Evolutionary conservation across 2,329 filamentous ascomycete species (phyloP).

Genomic region (Didymosphaeria variabile): DNA sequence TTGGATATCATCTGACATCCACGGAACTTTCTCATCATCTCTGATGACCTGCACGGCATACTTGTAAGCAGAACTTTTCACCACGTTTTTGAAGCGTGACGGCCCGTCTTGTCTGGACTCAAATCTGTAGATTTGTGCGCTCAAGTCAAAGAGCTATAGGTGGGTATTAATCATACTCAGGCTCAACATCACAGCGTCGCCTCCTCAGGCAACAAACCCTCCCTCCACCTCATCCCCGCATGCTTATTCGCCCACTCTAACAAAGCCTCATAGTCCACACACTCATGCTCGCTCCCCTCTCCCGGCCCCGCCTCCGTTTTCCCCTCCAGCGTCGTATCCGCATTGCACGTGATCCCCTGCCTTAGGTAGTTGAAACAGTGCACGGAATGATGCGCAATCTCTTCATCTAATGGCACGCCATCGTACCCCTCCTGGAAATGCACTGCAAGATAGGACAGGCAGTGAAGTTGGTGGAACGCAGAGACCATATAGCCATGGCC

Average conservation of each 20-base stretch:
- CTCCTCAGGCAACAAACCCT: conserved; percentile 28
- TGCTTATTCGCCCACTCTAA: conserved; percentile 36
- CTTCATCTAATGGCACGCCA: conserved; percentile 23
- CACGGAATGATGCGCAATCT: conserved; percentile 33
- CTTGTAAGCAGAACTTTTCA: not conserved
- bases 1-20: conserved; percentile 3
- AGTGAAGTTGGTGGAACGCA: conserved; percentile 39
- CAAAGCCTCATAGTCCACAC: conserved; percentile 34
- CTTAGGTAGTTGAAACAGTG: conserved; percentile 41
- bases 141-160: not conserved
- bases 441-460: conserved; percentile 33
- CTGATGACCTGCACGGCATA: not conserved
- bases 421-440: conserved; percentile 35
- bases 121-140: not conserved
- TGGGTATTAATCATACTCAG: not conserved
- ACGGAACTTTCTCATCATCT: not conserved
- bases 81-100: not conserved
- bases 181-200: conserved; percentile 18
- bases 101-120: not conserved
- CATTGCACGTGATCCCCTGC: conserved; percentile 37
- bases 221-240: conserved; percentile 27
- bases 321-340: conserved; percentile 37
- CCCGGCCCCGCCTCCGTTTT: conserved; percentile 26
- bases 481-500: conserved; percentile 36
- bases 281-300: conserved; percentile 34